Conservation (phyloP, 805 yeast genomes). For the Spathaspora hagerdaliae region DNA sequence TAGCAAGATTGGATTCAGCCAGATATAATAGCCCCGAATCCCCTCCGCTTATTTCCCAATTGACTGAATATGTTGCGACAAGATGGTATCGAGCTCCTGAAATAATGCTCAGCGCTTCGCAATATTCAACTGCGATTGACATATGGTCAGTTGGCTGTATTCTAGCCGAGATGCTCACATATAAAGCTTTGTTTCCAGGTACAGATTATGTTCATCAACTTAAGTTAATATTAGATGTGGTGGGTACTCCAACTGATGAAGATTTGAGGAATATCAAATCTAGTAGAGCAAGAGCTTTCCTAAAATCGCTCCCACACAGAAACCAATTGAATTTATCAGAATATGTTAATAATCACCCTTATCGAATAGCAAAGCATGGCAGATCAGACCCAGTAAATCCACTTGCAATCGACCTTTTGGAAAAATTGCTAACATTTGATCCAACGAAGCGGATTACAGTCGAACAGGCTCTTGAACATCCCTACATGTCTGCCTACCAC, state of each 20-base stretch:
- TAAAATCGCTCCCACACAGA: slow-evolving; percentile 22
- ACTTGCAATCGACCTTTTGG: slow-evolving; percentile 33
- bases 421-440: slow-evolving; percentile 78
- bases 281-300: slow-evolving; percentile 20
- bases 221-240: slow-evolving; percentile 72
- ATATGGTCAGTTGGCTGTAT: slow-evolving; percentile 98
- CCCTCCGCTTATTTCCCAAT: slow-evolving; percentile 25
- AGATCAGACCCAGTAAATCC: slow-evolving; percentile 16
- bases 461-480: slow-evolving; percentile 83
- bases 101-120: slow-evolving; percentile 92
- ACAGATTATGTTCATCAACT: slow-evolving; percentile 90
- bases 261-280: slow-evolving; percentile 18
- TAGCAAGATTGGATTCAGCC: slow-evolving; percentile 67
- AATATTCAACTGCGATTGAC: slow-evolving; percentile 92
- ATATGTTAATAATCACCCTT: slow-evolving; percentile 18
- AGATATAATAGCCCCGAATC: slow-evolving; percentile 61
- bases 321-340: slow-evolving; percentile 13
- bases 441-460: slow-evolving; percentile 83
- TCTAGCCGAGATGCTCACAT: slow-evolving; percentile 81
- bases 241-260: slow-evolving; percentile 58
- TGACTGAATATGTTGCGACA: slow-evolving; percentile 98
- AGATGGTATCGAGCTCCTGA: slow-evolving; percentile 98
- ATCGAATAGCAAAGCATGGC: slow-evolving; percentile 12
- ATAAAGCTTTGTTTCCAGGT: slow-evolving; percentile 90
- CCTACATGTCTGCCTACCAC: slow-evolving; percentile 82